These are phyloP conservation scores for Didymellaceae sp. DNA, from an alignment of 2,329 filamentous ascomycete genomes.

Conservation along the genomic window DNA sequence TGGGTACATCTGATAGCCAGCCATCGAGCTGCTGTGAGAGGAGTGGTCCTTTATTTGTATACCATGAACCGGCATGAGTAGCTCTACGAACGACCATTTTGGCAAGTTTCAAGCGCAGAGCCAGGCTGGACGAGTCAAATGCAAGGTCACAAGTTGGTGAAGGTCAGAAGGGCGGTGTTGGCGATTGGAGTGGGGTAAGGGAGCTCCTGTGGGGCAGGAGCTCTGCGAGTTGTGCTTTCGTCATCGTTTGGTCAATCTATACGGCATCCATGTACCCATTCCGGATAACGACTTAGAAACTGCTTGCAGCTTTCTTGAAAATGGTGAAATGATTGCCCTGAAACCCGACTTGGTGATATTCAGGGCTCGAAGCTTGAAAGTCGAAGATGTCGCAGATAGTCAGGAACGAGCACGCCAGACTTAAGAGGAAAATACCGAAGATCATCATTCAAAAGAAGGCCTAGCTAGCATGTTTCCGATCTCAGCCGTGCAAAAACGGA, in stretches of 20 bases:
- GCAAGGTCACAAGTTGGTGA: neutral
- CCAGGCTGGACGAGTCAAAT: neutral
- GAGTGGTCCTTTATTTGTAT: constrained; percentile 65
- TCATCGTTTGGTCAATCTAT: constrained; percentile 10
- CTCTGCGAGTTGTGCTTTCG: constrained; percentile 11
- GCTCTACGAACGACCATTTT: constrained; percentile 60
- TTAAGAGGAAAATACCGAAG: too few species aligned
- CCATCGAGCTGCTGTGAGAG: constrained; percentile 74
- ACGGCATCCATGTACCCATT: neutral
- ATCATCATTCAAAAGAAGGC: too few species aligned
- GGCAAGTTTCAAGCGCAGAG: neutral
- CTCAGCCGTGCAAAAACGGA: neutral
- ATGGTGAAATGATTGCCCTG: too few species aligned
- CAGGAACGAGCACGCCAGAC: too few species aligned
- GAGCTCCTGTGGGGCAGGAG: constrained; percentile 27
- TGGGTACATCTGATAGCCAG: constrained; percentile 76
- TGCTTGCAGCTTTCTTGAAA: too few species aligned
- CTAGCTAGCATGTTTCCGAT: too few species aligned
- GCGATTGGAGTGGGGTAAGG: constrained; percentile 13
- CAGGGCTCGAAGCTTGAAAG: too few species aligned
- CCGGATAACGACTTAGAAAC: too few species aligned
- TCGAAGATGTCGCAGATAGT: too few species aligned
- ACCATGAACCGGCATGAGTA: constrained; percentile 89
- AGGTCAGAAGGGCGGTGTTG: constrained; percentile 3
- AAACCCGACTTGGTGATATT: too few species aligned